These are phyloP conservation scores for Arthrobotrys conoides DNA, from an alignment of 2,329 filamentous ascomycete genomes.

Conservation along the genomic window DNA sequence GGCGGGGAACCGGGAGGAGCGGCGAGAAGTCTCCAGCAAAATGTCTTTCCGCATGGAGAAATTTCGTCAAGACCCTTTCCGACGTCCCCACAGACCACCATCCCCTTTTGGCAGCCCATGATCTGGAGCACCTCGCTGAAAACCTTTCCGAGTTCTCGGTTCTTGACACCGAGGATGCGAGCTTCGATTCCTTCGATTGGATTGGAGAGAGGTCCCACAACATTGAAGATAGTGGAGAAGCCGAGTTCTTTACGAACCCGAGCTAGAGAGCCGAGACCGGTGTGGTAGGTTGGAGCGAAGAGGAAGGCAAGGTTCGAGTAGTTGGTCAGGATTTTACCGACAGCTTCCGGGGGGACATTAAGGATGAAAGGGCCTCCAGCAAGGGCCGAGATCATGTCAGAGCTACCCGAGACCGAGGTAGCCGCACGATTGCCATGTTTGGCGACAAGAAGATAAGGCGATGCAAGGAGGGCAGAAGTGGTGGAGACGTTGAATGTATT, in stretches of 20 bases:
- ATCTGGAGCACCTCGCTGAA: constrained; percentile 88
- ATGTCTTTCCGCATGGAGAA: constrained; percentile 87
- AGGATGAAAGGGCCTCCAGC: constrained; percentile 76
- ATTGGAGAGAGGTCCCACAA: constrained; percentile 92
- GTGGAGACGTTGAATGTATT: constrained; percentile 99
- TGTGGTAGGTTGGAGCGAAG: constrained; percentile 96
- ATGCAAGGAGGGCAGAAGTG: constrained; percentile 91
- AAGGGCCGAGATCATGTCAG: constrained; percentile 85
- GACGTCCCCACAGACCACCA: constrained; percentile 87
- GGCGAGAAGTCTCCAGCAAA: constrained; percentile 82
- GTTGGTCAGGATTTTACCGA: constrained; percentile 77
- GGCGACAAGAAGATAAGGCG: constrained; percentile 84
- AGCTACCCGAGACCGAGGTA: constrained; percentile 94
- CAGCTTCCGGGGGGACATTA: constrained; percentile 79
- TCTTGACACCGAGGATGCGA: constrained; percentile 91
- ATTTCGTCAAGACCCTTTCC: constrained; percentile 93
- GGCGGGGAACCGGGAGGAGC: constrained; percentile 63
- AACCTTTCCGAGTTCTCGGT: constrained; percentile 85
- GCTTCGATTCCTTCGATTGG: constrained; percentile 89
- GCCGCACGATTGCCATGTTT: constrained; percentile 98
- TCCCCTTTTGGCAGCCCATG: constrained; percentile 82
- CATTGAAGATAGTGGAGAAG: constrained; percentile 97
- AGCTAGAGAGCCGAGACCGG: constrained; percentile 90
- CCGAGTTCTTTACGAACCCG: constrained; percentile 88
- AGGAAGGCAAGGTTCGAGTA: constrained; percentile 81